A percentile compares a stretch with the other conserved stretches of the same genome.
phyloP scores from a whole-genome alignment of 1,284 basidiomycete species.

The Pterulicium gracile region DNA sequence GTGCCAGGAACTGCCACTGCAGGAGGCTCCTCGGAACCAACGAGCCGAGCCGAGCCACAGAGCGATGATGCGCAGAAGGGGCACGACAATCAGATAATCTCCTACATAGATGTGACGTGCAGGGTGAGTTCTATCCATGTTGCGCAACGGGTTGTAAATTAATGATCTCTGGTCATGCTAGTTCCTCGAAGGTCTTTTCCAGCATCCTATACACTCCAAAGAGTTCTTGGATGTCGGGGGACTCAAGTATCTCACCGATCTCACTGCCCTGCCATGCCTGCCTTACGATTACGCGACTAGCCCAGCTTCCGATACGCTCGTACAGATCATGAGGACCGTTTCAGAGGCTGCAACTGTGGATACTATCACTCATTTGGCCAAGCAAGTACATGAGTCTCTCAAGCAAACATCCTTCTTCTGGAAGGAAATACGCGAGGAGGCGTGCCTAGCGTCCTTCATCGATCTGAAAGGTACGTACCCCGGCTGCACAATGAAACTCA shows the following conservation, averaged over 20 bases:
- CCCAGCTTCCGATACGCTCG: conserved; percentile 73
- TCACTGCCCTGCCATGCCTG: conserved; percentile 79
- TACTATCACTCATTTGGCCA: conserved; percentile 64
- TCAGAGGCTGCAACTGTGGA: conserved; percentile 77
- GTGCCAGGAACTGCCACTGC: neutral
- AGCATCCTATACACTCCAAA: conserved; percentile 80
- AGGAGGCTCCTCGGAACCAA: neutral
- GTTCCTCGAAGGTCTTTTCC: conserved; percentile 93
- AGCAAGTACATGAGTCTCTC: conserved; percentile 65
- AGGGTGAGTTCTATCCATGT: conserved; percentile 40
- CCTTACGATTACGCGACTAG: conserved; percentile 87
- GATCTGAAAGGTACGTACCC: conserved; percentile 36
- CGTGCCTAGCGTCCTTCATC: conserved; percentile 52
- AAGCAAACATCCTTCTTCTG: conserved; percentile 67
- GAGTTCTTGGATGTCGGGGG: conserved; percentile 83
- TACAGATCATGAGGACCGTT: conserved; percentile 83
- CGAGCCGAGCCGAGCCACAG: no score
- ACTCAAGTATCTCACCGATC: conserved; percentile 62
- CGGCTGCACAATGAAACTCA: conserved; percentile 10
- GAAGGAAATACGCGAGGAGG: conserved; percentile 38
- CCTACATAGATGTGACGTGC: conserved; percentile 67
- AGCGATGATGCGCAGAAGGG: conserved; percentile 25
- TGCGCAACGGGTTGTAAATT: conserved; percentile 3
- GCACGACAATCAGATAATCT: conserved; percentile 66
- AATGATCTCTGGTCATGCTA: conserved; percentile 22